A percentile compares a stretch with the other conserved stretches of the same genome.
phyloP scores from a whole-genome alignment of 345 rosid genomes.

The Euphorbia lathyris region DNA sequence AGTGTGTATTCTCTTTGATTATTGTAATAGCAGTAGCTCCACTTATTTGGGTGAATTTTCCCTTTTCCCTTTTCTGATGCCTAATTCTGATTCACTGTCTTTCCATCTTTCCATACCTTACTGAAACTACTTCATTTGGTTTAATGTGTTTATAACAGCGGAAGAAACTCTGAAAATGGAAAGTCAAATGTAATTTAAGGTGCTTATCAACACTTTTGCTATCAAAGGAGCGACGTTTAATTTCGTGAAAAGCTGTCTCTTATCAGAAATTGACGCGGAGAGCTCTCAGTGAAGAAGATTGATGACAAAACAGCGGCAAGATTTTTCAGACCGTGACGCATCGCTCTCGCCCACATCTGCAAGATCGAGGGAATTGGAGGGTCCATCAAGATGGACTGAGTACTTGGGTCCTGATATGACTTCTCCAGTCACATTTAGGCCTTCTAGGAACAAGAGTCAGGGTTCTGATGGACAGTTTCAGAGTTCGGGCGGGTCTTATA shows the following conservation, averaged over 20 bases:
- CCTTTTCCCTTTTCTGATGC: neutral
- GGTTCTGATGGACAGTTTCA: conserved; percentile 66
- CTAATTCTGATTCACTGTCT: neutral
- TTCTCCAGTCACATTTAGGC: conserved; percentile 47
- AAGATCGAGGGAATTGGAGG: conserved; percentile 88
- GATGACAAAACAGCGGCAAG: conserved; percentile 72
- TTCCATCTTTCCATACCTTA: neutral
- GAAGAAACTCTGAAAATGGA: neutral
- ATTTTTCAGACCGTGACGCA: conserved; percentile 48
- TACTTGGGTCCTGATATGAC: conserved; percentile 75
- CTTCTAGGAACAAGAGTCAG: conserved; percentile 49
- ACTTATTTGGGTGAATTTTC: neutral
- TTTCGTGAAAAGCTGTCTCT: neutral
- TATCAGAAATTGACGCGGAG: conserved; percentile 11
- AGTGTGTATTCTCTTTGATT: neutral
- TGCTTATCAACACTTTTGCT: neutral
- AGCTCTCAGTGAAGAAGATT: conserved; percentile 13
- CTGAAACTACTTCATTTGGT: neutral
- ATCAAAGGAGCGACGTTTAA: neutral
- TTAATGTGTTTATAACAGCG: neutral
- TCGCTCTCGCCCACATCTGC: conserved; percentile 52
- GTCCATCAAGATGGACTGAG: conserved; percentile 93
- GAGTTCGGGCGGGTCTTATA: conserved; percentile 58
- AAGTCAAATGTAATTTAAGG: neutral
- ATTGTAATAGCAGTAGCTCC: neutral